Conservation (phyloP, 108 stramenopile species). For the Nitzschia inconspicua region DNA sequence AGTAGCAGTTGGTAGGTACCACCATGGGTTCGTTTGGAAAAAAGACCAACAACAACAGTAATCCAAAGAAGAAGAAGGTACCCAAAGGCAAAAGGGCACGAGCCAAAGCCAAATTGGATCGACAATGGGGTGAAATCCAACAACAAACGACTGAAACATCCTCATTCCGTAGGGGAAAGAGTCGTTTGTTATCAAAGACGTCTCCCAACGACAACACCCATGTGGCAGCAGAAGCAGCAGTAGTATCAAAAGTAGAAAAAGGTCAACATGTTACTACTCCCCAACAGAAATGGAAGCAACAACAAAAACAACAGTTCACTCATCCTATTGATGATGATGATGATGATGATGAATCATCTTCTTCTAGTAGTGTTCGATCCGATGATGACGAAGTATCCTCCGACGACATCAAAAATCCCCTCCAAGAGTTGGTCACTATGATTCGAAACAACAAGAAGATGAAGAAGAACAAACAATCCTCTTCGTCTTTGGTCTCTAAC, state of each 20-base stretch:
- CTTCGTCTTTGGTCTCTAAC: not conserved
- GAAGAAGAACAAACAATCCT: not conserved
- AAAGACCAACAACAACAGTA: no score
- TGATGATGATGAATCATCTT: conserved; percentile 2
- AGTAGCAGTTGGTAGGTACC: no score
- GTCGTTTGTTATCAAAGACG: conserved; percentile 37
- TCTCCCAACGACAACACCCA: not conserved
- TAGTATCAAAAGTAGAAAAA: not conserved
- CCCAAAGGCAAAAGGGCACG: conserved; percentile 88
- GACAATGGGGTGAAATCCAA: conserved; percentile 72
- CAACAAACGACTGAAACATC: conserved; percentile 20
- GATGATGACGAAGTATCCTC: not conserved
- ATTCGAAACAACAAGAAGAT: conserved; percentile 6
- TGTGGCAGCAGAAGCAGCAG: not conserved
- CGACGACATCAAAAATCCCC: conserved; percentile 5
- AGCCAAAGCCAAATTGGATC: conserved; percentile 79
- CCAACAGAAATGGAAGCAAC: not conserved
- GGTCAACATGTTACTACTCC: not conserved
- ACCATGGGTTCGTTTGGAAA: no score
- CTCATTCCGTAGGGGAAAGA: no score
- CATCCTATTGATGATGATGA: not conserved
- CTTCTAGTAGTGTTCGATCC: not conserved
- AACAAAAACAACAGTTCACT: conserved; percentile 1
- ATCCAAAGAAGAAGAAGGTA: conserved; percentile 60
- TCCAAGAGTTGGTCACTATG: not conserved